Base-by-base conservation (phyloP, 2,329 filamentous ascomycete species). In the Colletotrichum salicis region DNA sequence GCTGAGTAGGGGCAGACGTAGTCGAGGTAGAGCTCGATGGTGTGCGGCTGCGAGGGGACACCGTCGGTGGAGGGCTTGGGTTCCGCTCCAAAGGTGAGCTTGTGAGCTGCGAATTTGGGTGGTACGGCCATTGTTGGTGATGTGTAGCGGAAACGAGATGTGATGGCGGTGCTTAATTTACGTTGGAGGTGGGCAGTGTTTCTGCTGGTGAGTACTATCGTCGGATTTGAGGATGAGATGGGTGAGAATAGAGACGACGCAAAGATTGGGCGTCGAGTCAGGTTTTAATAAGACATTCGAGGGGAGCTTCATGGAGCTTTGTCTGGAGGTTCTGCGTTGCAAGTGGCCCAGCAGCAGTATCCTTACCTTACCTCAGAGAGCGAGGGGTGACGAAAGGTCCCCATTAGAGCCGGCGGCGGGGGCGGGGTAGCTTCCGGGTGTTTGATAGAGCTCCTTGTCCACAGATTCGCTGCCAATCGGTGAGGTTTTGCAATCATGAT, bases 1-100 rank as follows among this genome's bases (percentile, higher is more conserved):
- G 86, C 87, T n/a, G 86, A 88, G 81, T 85, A 90, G 52, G 94
- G 95, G 81, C 95, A 98, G 79, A 94, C 93, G 85, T 97, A 98
- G 86, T 98, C 95, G 76, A 97, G 91, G 82, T 93, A 92, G 63
- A 92, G 74, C 80, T 92, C 90, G 61, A 92, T 80, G 0, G 89
- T 91, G 83, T 92, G 89, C 19, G 86, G 80, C 6, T 87, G 82
- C 51, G 84, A 82, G 8, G 84, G 79, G 19, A 84, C 78, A 19
- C 79, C 77, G 12, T 81, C 72, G 3, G 81, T 71, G 35, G 80
- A 68, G 41, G 82, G 74, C 56, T 77, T 74, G 19, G 81, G 76
- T 41, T 41, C 37, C 13, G 81, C 68, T 64, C 80, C 81, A 79
- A 89, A 87, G 75, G 82, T 78, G 61, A 94, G 87, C 80, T 89